Conservation (phyloP, 495 filamentous ascomycete genomes). For the Penicillium dipodomyicola region DNA sequence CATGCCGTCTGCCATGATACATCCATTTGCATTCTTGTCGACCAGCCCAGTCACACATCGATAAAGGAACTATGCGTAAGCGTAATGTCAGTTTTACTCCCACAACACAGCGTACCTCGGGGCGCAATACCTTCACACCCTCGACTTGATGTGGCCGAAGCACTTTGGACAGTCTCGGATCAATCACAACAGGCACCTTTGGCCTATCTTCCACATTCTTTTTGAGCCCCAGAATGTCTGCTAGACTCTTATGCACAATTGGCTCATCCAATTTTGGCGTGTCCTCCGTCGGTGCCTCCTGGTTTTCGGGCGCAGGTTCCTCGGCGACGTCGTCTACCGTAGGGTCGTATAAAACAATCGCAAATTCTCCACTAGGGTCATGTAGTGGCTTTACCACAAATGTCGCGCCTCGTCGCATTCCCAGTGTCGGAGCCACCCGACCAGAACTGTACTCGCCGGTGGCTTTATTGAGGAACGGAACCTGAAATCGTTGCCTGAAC, state of each 20-base stretch:
- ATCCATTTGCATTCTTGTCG: constrained; percentile 90
- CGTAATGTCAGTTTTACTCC: constrained; percentile 4
- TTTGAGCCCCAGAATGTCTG: constrained; percentile 93
- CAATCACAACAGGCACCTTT: constrained; percentile 94
- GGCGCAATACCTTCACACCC: constrained; percentile 70
- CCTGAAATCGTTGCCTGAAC: constrained; percentile 78
- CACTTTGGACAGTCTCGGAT: constrained; percentile 86
- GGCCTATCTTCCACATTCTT: constrained; percentile 80
- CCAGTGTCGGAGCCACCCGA: constrained; percentile 79
- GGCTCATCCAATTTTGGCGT: constrained; percentile 70
- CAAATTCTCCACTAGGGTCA: constrained; percentile 92
- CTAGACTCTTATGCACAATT: constrained; percentile 86
- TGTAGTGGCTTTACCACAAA: constrained; percentile 92
- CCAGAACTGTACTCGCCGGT: constrained; percentile 67
- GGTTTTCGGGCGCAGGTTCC: constrained; percentile 50
- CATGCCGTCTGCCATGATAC: constrained; percentile 99
- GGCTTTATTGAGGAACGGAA: constrained; percentile 84
- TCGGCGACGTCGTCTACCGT: constrained; percentile 83
- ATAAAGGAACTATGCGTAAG: constrained; percentile 71
- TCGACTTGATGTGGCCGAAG: constrained; percentile 96
- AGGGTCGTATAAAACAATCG: constrained; percentile 94
- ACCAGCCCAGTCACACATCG: constrained; percentile 89
- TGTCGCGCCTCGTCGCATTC: constrained; percentile 75
- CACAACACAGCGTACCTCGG: background rate
- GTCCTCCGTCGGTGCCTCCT: constrained; percentile 51